phyloP scores from a whole-genome alignment of 2,329 filamentous ascomycete species.

The Lachnum nothofagi region DNA sequence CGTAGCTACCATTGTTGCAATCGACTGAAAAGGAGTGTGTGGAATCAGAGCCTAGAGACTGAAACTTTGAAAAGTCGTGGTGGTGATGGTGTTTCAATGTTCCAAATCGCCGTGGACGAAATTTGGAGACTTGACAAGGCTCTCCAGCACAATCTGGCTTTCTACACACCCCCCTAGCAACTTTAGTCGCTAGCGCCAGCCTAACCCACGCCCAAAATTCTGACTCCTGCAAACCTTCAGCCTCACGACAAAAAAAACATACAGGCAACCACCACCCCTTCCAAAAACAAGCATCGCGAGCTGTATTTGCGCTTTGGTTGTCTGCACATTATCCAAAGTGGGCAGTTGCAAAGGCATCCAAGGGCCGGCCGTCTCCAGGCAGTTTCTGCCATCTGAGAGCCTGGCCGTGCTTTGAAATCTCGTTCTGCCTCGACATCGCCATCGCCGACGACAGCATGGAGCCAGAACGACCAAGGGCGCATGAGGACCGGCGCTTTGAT shows the following conservation, averaged over 20 bases:
- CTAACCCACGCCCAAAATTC: neutral
- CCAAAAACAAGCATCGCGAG: neutral
- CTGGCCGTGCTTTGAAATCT: neutral
- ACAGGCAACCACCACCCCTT: neutral
- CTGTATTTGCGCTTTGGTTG: neutral
- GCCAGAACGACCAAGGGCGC: slow-evolving; percentile 12
- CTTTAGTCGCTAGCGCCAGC: too few relatives aligned
- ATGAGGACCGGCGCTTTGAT: slow-evolving; percentile 9
- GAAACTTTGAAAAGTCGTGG: slow-evolving; percentile 8
- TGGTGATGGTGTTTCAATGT: neutral
- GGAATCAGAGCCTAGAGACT: slow-evolving; percentile 17
- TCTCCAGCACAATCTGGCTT: slow-evolving; percentile 1
- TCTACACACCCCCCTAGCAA: neutral
- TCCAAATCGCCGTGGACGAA: neutral
- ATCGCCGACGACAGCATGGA: slow-evolving; percentile 13
- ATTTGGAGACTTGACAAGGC: neutral
- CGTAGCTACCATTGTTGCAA: slow-evolving; percentile 32
- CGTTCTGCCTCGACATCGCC: neutral
- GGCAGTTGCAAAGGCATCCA: neutral
- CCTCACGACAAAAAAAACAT: neutral
- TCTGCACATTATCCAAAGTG: neutral
- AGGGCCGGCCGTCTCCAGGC: neutral
- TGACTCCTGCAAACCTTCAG: neutral
- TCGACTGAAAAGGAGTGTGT: slow-evolving; percentile 26
- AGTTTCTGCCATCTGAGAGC: neutral